Base-by-base conservation (phyloP, 768 basidiomycete genomes). In the Boletellus sp. region DNA sequence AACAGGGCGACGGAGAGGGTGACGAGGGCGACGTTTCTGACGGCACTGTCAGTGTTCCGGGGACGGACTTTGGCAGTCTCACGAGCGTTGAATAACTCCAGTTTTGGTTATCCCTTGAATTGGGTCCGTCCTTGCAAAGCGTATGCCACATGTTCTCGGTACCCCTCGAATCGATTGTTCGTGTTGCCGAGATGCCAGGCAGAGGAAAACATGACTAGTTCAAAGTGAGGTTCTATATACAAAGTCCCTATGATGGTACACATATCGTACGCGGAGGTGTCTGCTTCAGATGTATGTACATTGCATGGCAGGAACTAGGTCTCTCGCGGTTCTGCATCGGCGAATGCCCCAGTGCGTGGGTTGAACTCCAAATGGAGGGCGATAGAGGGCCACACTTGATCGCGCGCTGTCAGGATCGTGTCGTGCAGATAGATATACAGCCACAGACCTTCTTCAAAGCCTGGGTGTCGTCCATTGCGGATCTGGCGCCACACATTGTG, bases 401-500 rank as follows among this genome's bases (percentile, higher is more conserved):
- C 43, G 48, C 38, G 2, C 28, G 3, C 10, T 3, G n/a, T 72
- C 47, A 53, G 42, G 7, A n/a, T 34, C 34, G n/a, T 17, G 24
- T 10, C 32, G 23, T 31, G 36, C 36, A 24, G 9, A 2, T 13
- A 34, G 47, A 19, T 26, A 31, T 53, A 26, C n/a, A 32, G 6
- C 9, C 15, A 63, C 71, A 10, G 15, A 85, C 86, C 85, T 77
- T 91, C 88, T 69, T 92, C 91, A 61, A 92, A 93, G 1, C 91
- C 90, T 16, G 89, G 86, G 63, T 92, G 87, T 31, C 87, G 76
- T 38, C 91, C 91, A 42, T 80, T 75, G 48, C 92, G 75, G 36
- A 94, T 91, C 67, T 92, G 88, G 49, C 83, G 78, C 87, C 90
- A 93, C 5, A 94, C 85, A 54, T 77, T 78, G 47, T 78, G 79